Evolutionary conservation across 371 early-diverging fungal species (phyloP), one percentile per base, ranked within the genome.

Genomic region (Mucor plumbeus): DNA sequence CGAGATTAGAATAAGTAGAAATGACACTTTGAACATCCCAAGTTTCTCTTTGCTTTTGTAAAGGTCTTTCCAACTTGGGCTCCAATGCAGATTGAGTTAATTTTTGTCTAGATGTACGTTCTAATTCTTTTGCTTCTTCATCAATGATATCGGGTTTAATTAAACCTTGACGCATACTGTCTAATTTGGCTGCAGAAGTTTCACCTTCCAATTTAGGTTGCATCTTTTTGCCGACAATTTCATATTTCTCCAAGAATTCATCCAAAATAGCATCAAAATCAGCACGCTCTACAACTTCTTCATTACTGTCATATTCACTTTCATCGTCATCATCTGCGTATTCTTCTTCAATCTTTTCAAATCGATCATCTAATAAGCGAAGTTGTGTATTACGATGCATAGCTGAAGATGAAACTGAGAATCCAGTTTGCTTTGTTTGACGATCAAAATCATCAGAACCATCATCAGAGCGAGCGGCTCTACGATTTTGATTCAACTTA

Each of bases 331-430:
- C 94, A n/a, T 83, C 79, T 40, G 87, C 87, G 71, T 95, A 93
- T 68, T 93, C 92, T 43, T 79, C 86, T 69, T 90, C 88, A 67
- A 92, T 80, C 82, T 87, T 82, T 70, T 98, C 98, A 77, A 96
- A 98, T 61, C 92, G 92, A 67, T 96, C 96, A 82, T 98, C 98
- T 59, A 98, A 73, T 26, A 94, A 78, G 7, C 92, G 91, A 55
- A 97, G 83, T 69, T 94, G 90, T 36, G 89, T 85, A 74, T 95
- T 97, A 76, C 98, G 91, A 78, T 90, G 93, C 94, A 97, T 92
- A 50, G 91, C 88, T 6, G 96, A 95, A 14, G 97, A 95, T 1
- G 96, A 88, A 89, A 97, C 94, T 8, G 96, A 95, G 44, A 90
- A 87, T 19, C 80, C 79, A 8, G 94, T 88, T 8, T 73, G 70